Percentiles rank a stretch among this genome's conserved stretches.
These are phyloP conservation scores for Arctium minus DNA, from an alignment of 129 eudicot species.

Conservation along the genomic window DNA sequence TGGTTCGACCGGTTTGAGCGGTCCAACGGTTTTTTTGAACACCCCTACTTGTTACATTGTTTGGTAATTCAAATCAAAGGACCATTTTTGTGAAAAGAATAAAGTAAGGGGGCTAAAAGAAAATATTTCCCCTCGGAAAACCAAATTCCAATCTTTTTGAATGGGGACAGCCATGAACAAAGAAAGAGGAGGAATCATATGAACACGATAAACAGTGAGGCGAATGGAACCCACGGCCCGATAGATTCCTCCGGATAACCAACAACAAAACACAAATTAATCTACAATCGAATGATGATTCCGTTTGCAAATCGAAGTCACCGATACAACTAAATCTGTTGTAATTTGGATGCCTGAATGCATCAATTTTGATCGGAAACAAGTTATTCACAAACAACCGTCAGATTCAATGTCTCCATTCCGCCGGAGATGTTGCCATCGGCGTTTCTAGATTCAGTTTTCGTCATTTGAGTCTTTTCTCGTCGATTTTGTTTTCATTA, in stretches of 20 bases:
- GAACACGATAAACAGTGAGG: slow-evolving; percentile 11
- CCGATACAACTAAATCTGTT: not conserved
- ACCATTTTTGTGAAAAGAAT: not conserved
- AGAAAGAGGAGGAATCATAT: not conserved
- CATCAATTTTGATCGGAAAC: slow-evolving; percentile 8
- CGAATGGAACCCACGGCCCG: slow-evolving; percentile 2
- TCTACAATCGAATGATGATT: not conserved
- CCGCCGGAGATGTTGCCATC: slow-evolving; percentile 12
- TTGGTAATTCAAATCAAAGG: not conserved
- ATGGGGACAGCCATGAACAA: slow-evolving; percentile 21
- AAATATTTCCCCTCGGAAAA: not conserved
- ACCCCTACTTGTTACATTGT: not conserved
- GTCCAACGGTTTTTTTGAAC: no score
- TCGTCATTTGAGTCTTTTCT: not conserved
- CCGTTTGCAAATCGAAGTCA: slow-evolving; percentile 5
- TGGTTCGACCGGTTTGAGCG: no score
- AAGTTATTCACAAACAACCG: not conserved
- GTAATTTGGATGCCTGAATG: not conserved
- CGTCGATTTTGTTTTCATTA: not conserved
- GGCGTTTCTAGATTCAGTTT: slow-evolving; percentile 11
- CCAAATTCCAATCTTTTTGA: slow-evolving; percentile 10
- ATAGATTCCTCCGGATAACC: not conserved
- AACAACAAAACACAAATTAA: not conserved
- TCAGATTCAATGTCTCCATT: slow-evolving; percentile 19
- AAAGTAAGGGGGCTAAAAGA: not conserved